A percentile compares a stretch with the other conserved stretches of the same genome.
Conservation (phyloP, 495 filamentous ascomycete genomes). For the Chaetomidium leptoderma region DNA sequence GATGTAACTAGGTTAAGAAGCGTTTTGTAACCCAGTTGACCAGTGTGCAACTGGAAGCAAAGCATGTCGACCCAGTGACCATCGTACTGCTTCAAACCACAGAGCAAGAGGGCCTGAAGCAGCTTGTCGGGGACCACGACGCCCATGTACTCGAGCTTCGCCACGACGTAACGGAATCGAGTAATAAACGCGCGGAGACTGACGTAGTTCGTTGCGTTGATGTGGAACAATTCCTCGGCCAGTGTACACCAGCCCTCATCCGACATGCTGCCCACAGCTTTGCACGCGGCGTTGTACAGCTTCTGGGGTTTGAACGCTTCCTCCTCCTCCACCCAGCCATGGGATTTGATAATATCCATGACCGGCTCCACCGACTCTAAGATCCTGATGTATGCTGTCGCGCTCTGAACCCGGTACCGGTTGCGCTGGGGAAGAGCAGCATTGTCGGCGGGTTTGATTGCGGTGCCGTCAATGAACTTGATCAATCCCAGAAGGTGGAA, state of each 20-base stretch:
- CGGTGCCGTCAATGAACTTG: not conserved
- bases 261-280: not conserved
- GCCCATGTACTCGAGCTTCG: not conserved
- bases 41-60: not conserved
- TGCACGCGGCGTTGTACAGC: not conserved
- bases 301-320: not conserved
- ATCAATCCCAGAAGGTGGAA: not conserved
- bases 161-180: not conserved
- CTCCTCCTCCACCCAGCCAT: not conserved
- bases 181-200: not conserved
- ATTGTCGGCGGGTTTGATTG: not conserved
- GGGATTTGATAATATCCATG: not conserved
- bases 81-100: not conserved
- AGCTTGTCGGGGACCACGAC: not conserved
- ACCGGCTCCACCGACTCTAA: not conserved
- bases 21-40: not conserved
- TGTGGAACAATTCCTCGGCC: not conserved
- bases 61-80: not conserved
- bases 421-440: not conserved
- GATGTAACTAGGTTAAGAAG: not conserved
- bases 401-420: not conserved
- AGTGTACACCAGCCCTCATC: not conserved
- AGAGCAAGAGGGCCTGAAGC: not conserved
- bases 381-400: not conserved
- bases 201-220: not conserved